Conservation (phyloP, 2,329 filamentous ascomycete species). For the Didymella pomorum region DNA sequence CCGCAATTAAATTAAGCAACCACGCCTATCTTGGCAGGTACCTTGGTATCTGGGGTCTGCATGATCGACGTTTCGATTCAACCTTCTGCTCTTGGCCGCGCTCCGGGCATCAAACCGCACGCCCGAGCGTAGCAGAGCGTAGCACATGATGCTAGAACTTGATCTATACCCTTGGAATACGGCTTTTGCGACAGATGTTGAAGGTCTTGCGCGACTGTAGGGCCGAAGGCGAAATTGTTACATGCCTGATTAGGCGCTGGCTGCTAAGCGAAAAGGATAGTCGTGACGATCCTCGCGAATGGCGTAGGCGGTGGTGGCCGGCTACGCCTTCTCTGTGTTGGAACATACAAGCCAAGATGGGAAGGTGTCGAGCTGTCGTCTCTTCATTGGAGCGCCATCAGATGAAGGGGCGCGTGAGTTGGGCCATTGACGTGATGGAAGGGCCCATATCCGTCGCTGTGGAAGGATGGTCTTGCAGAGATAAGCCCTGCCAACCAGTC, state of each 20-base stretch:
- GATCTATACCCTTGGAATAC: slow-evolving; percentile 8
- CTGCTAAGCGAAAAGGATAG: slow-evolving; percentile 4
- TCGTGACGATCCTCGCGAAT: slow-evolving; percentile 17
- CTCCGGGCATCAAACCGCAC: slow-evolving; percentile 22
- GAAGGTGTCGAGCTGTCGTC: slow-evolving; percentile 18
- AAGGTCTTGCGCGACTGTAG: slow-evolving; percentile 22
- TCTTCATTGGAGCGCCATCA: slow-evolving; percentile 13
- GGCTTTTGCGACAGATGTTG: slow-evolving; percentile 16
- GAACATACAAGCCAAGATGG: slow-evolving; percentile 6
- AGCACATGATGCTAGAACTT: slow-evolving; percentile 19
- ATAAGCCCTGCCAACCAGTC: slow-evolving; percentile 30
- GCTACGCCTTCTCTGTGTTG: slow-evolving; percentile 12
- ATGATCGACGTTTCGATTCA: slow-evolving; percentile 14
- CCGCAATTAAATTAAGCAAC: slow-evolving; percentile 38
- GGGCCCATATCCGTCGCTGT: slow-evolving; percentile 5
- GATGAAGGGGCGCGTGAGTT: slow-evolving; percentile 14
- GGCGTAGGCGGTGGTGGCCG: slow-evolving; percentile 12
- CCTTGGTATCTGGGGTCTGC: slow-evolving; percentile 26
- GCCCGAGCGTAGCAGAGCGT: background rate
- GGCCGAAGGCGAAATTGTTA: slow-evolving; percentile 10
- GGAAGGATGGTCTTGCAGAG: slow-evolving; percentile 24
- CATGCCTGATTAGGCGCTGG: slow-evolving; percentile 12
- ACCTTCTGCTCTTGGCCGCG: slow-evolving; percentile 41
- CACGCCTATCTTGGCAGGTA: slow-evolving; percentile 47
- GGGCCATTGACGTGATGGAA: slow-evolving; percentile 15